Evolutionary conservation across 164 flowering plant species (phyloP).

Genomic region (Cinnamomum chago): DNA sequence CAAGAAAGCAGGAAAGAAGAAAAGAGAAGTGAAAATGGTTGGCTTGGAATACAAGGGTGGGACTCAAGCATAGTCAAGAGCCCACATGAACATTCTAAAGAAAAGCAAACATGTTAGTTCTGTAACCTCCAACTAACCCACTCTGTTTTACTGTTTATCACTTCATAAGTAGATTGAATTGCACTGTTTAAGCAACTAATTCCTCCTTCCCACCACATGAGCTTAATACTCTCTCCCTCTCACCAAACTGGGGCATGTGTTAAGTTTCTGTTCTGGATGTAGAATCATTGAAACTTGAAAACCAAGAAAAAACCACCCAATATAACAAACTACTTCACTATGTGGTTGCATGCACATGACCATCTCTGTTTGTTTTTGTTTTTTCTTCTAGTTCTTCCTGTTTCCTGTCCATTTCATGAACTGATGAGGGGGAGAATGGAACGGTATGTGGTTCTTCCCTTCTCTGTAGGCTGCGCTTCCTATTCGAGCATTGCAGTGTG

Average conservation of each 20-base stretch:
- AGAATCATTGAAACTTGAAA: constrained; percentile 41
- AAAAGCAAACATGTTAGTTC: background rate
- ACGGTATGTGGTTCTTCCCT: constrained; percentile 59
- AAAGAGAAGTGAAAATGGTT: constrained; percentile 9
- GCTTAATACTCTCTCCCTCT: constrained; percentile 19
- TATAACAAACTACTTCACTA: constrained; percentile 28
- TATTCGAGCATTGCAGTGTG: constrained; percentile 42
- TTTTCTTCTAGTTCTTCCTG: constrained; percentile 1
- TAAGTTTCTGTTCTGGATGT: constrained; percentile 12
- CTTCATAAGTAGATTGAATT: constrained; percentile 20
- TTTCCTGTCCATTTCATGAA: constrained; percentile 9
- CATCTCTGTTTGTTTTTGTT: constrained; percentile 5
- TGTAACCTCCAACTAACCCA: background rate
- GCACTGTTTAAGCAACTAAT: constrained; percentile 23
- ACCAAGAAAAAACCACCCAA: constrained; percentile 33
- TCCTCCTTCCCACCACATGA: constrained; percentile 21
- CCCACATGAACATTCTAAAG: constrained; percentile 12
- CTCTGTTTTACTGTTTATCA: constrained; percentile 3
- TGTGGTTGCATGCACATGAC: constrained; percentile 10
- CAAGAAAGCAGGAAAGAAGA: constrained; percentile 17
- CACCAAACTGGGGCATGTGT: constrained; percentile 33
- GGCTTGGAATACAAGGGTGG: constrained; percentile 40
- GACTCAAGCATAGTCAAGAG: constrained; percentile 16
- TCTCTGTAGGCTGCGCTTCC: constrained; percentile 54
- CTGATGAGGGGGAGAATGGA: constrained; percentile 60